These are phyloP conservation scores for Tephrocybe sp. DNA, from an alignment of 768 basidiomycete genomes.

Conservation along the genomic window DNA sequence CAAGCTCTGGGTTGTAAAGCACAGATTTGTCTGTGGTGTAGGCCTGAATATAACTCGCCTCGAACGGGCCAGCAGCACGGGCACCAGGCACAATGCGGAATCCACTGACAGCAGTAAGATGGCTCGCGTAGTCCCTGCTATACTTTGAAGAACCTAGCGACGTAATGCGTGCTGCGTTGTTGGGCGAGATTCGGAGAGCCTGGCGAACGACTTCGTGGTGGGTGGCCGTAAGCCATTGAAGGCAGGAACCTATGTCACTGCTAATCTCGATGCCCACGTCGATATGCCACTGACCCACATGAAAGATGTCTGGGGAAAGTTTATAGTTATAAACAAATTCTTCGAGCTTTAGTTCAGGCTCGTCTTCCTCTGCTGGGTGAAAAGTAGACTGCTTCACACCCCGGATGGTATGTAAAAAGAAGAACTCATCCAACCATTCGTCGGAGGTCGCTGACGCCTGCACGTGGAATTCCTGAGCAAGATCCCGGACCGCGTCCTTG, in stretches of 20 bases:
- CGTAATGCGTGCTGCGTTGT: slow-evolving; percentile 1
- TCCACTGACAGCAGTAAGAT: slow-evolving; percentile 15
- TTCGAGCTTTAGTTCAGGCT: neutral
- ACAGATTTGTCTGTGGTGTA: slow-evolving; percentile 20
- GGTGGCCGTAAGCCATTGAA: slow-evolving; percentile 16
- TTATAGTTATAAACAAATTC: neutral
- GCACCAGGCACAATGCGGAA: slow-evolving; percentile 13
- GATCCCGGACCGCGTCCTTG: neutral
- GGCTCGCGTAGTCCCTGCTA: slow-evolving; percentile 13
- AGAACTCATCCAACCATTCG: too few relatives aligned
- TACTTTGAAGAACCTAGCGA: slow-evolving; percentile 9
- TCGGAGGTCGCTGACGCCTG: slow-evolving; percentile 13
- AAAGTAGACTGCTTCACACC: slow-evolving; percentile 24
- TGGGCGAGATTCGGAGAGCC: neutral
- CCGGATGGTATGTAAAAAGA: slow-evolving; percentile 28
- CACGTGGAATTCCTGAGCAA: slow-evolving; percentile 20
- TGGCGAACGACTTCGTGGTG: slow-evolving; percentile 5
- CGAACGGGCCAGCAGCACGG: slow-evolving; percentile 4
- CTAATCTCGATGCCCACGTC: slow-evolving; percentile 22
- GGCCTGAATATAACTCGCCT: slow-evolving; percentile 15
- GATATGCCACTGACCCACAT: slow-evolving; percentile 19
- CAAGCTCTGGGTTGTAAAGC: slow-evolving; percentile 3
- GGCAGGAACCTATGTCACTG: slow-evolving; percentile 4
- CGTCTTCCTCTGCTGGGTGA: slow-evolving; percentile 16
- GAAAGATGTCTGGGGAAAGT: neutral